Base-by-base conservation (phyloP, 2,329 filamentous ascomycete genomes). In the Aspergillus arachidicola region DNA sequence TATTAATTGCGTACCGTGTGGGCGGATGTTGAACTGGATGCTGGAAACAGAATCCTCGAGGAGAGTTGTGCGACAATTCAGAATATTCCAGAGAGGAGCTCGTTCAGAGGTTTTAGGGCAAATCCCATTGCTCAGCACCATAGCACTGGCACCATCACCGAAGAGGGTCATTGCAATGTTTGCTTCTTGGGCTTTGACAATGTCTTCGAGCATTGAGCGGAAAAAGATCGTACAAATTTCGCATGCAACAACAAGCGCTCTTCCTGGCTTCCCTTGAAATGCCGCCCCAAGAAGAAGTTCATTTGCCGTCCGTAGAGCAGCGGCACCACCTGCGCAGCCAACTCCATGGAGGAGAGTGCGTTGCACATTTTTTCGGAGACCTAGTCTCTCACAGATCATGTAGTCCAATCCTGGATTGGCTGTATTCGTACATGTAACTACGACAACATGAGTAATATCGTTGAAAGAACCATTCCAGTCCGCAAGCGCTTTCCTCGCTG, bases 371-470 rank as follows among this genome's bases (percentile, higher is more conserved):
- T 4, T 3, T 4, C 28, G 38, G 14, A 60, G 28, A 19, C 59
- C 59, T 2, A 60, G 21, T 6, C 16, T 41, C 6, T 41, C 28
- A 12, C 36, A 36, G 0, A 60, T 28, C 12, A 34, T 12, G 12
- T 53, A 34, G 6, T 60, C 59, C 28, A 46, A 48, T 5, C 59
- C 59, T 5, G 59, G 59, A 12, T 34, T 43, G 28, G 50, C 59
- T 5, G 59, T 51, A 11, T 60, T 60, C 5, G 59, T 60, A 19
- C 38, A 51, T n/a, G 59, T 60, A 26, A 57, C 59, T 11, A 51
- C 23, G n/a, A 60, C 51, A 9, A 56, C 28, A 28, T 60, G 59
- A 6, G 59, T 60, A 1, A 60, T 38, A 6, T 51, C 30, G 2
- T 34, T 12, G 2, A 41, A 32, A 4, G 32, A 28, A 32, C 43